These are phyloP conservation scores for Botryotinia narcissicola DNA, from an alignment of 2,329 filamentous ascomycete genomes.

Conservation along the genomic window DNA sequence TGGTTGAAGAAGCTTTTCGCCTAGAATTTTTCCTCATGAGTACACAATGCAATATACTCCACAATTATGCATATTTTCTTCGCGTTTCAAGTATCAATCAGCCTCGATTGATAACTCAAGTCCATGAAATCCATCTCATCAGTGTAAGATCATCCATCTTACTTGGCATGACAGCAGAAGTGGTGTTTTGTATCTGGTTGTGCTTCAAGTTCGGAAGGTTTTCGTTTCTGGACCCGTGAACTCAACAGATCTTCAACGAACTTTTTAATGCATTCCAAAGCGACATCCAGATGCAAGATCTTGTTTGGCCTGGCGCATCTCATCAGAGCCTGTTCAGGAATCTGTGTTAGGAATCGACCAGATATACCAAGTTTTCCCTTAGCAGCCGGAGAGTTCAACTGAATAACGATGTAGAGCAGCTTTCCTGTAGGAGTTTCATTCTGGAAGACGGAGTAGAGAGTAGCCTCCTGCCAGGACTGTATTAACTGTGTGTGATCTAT, in stretches of 20 bases:
- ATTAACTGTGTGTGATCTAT: conserved; percentile 23
- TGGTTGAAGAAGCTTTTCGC: not conserved
- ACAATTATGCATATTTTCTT: not conserved
- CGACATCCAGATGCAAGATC: not conserved
- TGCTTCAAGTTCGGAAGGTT: not conserved
- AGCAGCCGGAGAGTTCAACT: conserved; percentile 22
- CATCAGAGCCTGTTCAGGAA: conserved; percentile 33
- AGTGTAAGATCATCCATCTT: not conserved
- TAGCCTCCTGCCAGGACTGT: conserved; percentile 29
- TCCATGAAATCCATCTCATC: not conserved
- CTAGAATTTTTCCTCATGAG: not conserved
- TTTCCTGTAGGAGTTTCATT: conserved; percentile 7
- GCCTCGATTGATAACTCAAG: not conserved
- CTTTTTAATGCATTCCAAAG: not conserved
- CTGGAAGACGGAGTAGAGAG: conserved; percentile 13
- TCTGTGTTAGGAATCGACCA: conserved; percentile 31
- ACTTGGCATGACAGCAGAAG: not conserved
- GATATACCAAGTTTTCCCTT: conserved; percentile 13
- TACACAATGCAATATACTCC: not conserved
- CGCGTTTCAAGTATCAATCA: not conserved
- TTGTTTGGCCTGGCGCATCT: conserved; percentile 22
- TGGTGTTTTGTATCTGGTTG: not conserved
- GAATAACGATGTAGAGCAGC: conserved; percentile 27
- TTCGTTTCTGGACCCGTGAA: conserved; percentile 1
- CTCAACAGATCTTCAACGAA: not conserved